Evolutionary conservation across 106 monocot species (phyloP), one percentile per base, ranked within the genome.

Genomic region (Platanthera guangdongensis): DNA sequence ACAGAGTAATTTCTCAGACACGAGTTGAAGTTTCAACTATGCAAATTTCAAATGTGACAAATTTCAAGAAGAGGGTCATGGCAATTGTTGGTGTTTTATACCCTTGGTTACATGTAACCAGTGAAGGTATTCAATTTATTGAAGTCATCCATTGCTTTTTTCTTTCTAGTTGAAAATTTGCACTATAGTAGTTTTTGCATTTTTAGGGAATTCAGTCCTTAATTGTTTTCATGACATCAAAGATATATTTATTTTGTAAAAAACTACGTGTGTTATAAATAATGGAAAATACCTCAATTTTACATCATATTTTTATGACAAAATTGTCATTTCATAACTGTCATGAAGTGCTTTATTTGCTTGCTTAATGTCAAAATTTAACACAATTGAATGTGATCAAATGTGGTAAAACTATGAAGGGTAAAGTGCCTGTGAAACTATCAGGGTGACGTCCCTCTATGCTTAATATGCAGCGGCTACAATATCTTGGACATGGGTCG

Each of bases 41-140:
- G 22, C 79, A 85, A 71, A 64, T 45, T 50, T 93, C 96, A 82
- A 87, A 68, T 50, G 8, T 89, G 68, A 63, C 70, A 52, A 71
- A 21, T 71, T 57, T 91, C 28, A 97, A 79, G 77, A 91, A 80
- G 83, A 87, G 75, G 76, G 68, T 97, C 73, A 74, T 73, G 67
- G 67, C 81, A 79, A 72, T 90, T 60, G 75, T 97, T 46, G 83
- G 81, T 83, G 80, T 78, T 74, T 97, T 83, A 82, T 97, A 97
- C 83, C 97, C 97, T 74, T 97, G 91, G 93, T 84, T 97, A 74
- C 97, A 97, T 91, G 94, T 91, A 73, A 92, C 89, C 39, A 91
- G 83, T 83, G 97, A 97, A 89, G 97, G 97, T 95, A 67, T 71
- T 18, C 67, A 15, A 52, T 74, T 79, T 76, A 22, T 25, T 54